Evolutionary conservation across 2,329 filamentous ascomycete species (phyloP).

Genomic region (Colletotrichum chlorophyti): DNA sequence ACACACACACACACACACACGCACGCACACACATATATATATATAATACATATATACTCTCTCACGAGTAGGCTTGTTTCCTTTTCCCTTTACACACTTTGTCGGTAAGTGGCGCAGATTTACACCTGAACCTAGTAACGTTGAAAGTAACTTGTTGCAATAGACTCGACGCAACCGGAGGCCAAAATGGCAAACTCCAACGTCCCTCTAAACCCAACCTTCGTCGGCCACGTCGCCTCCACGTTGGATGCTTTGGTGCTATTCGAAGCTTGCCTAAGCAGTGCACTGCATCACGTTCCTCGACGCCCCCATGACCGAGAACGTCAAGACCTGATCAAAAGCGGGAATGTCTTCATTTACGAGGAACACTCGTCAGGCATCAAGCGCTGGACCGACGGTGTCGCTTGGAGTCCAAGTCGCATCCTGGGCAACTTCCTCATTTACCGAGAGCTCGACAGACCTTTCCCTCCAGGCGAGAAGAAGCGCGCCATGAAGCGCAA

Average conservation of each 20-base stretch:
- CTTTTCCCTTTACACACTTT: neutral
- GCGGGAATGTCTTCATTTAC: conserved; percentile 89
- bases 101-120: conserved; percentile 23
- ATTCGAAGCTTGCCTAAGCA: conserved; percentile 79
- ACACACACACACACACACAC: no score
- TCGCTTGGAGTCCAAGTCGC: conserved; percentile 88
- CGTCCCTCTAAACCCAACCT: conserved; percentile 65
- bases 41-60: no score
- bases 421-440: conserved; percentile 86
- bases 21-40: no score
- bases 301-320: conserved; percentile 88
- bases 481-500: conserved; percentile 80
- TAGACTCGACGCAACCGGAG: conserved; percentile 26
- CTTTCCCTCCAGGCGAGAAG: conserved; percentile 83
- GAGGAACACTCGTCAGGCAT: conserved; percentile 91
- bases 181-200: conserved; percentile 38
- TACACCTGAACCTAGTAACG: conserved; percentile 1
- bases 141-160: conserved; percentile 18
- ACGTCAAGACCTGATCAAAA: conserved; percentile 76
- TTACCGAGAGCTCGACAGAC: conserved; percentile 81
- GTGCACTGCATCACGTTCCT: conserved; percentile 75
- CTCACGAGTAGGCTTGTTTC: no score
- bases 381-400: conserved; percentile 92
- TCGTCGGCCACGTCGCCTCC: conserved; percentile 69
- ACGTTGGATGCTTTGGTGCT: conserved; percentile 80